These are phyloP conservation scores for Artomyces pyxidatus DNA, from an alignment of 768 basidiomycete genomes.

Conservation along the genomic window DNA sequence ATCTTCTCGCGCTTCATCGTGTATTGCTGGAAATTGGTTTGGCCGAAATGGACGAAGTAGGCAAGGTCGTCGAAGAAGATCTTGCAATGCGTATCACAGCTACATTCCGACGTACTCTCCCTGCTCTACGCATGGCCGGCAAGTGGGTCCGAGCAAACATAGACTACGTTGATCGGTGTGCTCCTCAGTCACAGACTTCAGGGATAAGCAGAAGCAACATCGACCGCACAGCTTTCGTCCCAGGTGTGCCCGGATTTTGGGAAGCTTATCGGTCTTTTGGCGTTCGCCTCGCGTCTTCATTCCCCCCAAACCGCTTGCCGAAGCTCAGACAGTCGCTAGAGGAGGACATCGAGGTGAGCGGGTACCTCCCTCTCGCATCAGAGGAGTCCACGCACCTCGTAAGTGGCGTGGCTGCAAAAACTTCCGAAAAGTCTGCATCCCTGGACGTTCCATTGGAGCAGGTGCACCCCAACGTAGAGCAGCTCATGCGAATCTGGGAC, in stretches of 20 bases:
- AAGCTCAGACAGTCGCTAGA: constrained; percentile 57
- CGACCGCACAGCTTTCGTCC: constrained; percentile 25
- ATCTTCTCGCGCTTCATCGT: constrained; percentile 58
- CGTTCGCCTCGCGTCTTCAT: constrained; percentile 49
- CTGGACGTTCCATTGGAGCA: constrained; percentile 20
- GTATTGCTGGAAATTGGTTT: constrained; percentile 59
- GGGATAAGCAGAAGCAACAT: constrained; percentile 12
- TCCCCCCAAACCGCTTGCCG: constrained; percentile 61
- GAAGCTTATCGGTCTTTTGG: constrained; percentile 58
- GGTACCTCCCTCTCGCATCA: constrained; percentile 76
- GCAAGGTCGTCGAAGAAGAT: constrained; percentile 48
- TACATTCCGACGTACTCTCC: constrained; percentile 75
- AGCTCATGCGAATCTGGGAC: constrained; percentile 89
- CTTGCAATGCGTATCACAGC: constrained; percentile 82
- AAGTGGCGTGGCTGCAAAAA: constrained; percentile 2
- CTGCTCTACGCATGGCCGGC: constrained; percentile 77
- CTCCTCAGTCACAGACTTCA: constrained; percentile 7
- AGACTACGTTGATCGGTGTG: constrained; percentile 11
- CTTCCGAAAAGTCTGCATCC: neutral
- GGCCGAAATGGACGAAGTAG: constrained; percentile 49
- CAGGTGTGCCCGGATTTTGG: constrained; percentile 56
- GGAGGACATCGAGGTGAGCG: constrained; percentile 84
- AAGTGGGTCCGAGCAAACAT: constrained; percentile 84
- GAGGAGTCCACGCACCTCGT: constrained; percentile 33
- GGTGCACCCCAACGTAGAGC: constrained; percentile 90